Evolutionary conservation across 2,329 filamentous ascomycete species (phyloP).

Genomic region (Cytospora piceae): DNA sequence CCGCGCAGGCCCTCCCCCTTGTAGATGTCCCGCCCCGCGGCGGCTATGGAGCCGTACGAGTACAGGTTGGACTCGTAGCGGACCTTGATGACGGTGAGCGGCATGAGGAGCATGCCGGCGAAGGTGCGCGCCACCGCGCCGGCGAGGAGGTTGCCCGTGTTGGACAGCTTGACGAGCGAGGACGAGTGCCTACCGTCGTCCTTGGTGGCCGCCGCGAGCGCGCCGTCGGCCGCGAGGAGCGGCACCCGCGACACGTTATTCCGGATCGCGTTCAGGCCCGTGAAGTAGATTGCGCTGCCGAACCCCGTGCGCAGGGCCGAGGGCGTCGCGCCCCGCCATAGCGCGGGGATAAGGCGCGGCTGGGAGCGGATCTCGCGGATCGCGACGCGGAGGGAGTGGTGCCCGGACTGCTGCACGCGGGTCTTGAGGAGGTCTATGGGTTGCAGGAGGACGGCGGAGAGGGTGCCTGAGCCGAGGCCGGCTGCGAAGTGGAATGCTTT

Average conservation of each 20-base stretch:
- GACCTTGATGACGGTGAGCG: conserved; percentile 94
- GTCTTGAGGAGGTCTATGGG: conserved; percentile 97
- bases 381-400: conserved; percentile 68
- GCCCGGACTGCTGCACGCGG: conserved; percentile 84
- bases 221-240: conserved; percentile 39
- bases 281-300: conserved; percentile 93
- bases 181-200: conserved; percentile 68
- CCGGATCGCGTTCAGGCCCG: conserved; percentile 81
- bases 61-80: conserved; percentile 91
- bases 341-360: conserved; percentile 64
- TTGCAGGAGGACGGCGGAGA: conserved; percentile 88
- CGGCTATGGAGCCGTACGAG: conserved; percentile 74
- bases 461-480: conserved; percentile 83
- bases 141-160: conserved; percentile 81
- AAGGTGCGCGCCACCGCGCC: conserved; percentile 83
- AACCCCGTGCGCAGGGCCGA: conserved; percentile 92
- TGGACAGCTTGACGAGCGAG: conserved; percentile 78
- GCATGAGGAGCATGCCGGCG: conserved; percentile 92
- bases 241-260: conserved; percentile 60
- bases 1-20: conserved; percentile 74
- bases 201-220: conserved; percentile 31
- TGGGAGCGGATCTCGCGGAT: conserved; percentile 71
- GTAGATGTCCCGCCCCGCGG: conserved; percentile 76
- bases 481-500: conserved; percentile 84
- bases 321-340: conserved; percentile 93